A percentile compares a stretch with the other conserved stretches of the same genome.
These are phyloP conservation scores for Fusarium temperatum DNA, from an alignment of 2,329 filamentous ascomycete genomes.

Conservation along the genomic window DNA sequence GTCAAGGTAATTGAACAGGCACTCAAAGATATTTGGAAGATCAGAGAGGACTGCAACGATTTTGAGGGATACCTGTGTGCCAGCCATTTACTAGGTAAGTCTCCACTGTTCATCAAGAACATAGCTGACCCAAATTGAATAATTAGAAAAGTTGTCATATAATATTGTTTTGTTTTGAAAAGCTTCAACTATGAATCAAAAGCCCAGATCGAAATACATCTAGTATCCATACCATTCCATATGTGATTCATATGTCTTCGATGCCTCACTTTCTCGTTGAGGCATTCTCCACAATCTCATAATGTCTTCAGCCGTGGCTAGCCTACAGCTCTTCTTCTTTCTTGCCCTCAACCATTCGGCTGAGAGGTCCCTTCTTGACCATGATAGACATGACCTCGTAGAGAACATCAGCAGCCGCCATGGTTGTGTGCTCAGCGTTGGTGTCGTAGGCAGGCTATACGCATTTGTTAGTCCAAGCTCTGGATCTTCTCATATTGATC, in stretches of 20 bases:
- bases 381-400: slow-evolving; percentile 85
- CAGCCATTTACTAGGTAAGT: slow-evolving; percentile 36
- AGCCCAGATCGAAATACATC: no score
- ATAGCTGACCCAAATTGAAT: no score
- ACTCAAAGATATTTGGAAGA: slow-evolving; percentile 40
- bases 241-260: no score
- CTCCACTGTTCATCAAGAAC: no score
- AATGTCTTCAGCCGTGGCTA: no score
- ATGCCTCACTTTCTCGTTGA: no score
- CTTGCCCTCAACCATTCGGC: slow-evolving; percentile 50
- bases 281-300: no score
- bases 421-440: slow-evolving; percentile 77
- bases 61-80: slow-evolving; percentile 32
- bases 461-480: not conserved
- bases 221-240: no score
- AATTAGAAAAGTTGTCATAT: slow-evolving; percentile 37
- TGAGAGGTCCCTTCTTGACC: slow-evolving; percentile 80
- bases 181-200: fast-evolving
- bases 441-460: slow-evolving; percentile 73
- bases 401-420: slow-evolving; percentile 74
- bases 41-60: slow-evolving; percentile 32
- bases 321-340: slow-evolving; percentile 12
- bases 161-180: slow-evolving; percentile 42
- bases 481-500: no score
- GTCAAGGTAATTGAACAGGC: slow-evolving; percentile 40